phyloP scores from a whole-genome alignment of 176 grass and related monocot genomes.

The Rhynchospora pubera region DNA sequence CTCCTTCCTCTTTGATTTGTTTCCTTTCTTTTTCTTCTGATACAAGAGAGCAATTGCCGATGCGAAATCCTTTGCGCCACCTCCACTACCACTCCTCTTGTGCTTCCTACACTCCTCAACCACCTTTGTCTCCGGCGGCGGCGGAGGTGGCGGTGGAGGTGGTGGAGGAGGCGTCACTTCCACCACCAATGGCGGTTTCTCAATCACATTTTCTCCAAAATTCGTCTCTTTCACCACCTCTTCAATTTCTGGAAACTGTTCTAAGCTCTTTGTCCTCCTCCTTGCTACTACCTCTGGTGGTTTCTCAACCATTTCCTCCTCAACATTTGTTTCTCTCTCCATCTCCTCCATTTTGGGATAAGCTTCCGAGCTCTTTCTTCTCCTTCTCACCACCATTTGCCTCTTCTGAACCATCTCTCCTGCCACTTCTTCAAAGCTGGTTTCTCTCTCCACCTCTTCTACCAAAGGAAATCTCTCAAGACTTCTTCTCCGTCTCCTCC shows the following conservation, averaged over 20 bases:
- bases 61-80: slow-evolving; percentile 81
- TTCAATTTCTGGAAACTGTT: slow-evolving; percentile 12
- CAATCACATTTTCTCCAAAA: slow-evolving; percentile 22
- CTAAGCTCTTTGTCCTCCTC: slow-evolving; percentile 5
- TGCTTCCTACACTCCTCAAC: slow-evolving; percentile 44
- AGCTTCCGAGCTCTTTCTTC: slow-evolving; percentile 16
- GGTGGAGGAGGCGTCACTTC: slow-evolving; percentile 36
- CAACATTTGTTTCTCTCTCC: slow-evolving; percentile 12
- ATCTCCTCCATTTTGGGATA: slow-evolving; percentile 10
- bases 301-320: neutral
- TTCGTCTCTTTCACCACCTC: slow-evolving; percentile 25
- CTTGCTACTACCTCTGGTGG: neutral
- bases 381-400: neutral
- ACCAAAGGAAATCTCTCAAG: slow-evolving; percentile 11
- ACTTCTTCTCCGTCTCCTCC: slow-evolving; percentile 22
- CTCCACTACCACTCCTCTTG: slow-evolving; percentile 64
- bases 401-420: neutral
- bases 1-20: slow-evolving; percentile 49
- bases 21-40: slow-evolving; percentile 75
- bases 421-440: neutral
- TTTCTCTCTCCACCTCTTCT: slow-evolving; percentile 20
- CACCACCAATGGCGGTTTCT: slow-evolving; percentile 8
- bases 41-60: slow-evolving; percentile 78
- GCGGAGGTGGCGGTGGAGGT: slow-evolving; percentile 38
- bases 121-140: slow-evolving; percentile 14